phyloP scores from a whole-genome alignment of 176 grass and related monocot genomes.

The Puya raimondii region DNA sequence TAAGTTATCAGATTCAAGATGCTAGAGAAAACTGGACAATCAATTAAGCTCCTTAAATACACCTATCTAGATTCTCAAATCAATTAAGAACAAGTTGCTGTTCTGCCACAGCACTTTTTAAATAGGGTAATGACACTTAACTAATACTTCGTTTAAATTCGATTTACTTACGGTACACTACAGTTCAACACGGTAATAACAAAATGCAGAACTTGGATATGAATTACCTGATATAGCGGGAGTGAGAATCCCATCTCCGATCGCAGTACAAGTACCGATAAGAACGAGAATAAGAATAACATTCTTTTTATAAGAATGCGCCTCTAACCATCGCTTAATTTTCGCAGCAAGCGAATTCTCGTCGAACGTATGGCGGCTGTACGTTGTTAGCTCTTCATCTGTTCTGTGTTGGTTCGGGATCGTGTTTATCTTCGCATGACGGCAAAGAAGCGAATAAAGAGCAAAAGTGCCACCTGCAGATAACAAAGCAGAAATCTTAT shows the following conservation, averaged over 20 bases:
- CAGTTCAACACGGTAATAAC: background rate
- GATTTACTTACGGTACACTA: background rate
- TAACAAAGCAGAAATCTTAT: conserved; percentile 5
- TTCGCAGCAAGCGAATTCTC: conserved; percentile 80
- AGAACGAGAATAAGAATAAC: conserved; percentile 89
- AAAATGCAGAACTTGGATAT: background rate
- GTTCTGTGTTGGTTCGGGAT: conserved; percentile 97
- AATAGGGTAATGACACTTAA: too few relatives aligned
- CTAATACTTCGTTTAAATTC: too few relatives aligned
- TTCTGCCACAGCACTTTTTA: background rate
- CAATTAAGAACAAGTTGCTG: background rate
- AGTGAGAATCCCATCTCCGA: conserved; percentile 98
- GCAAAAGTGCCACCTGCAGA: conserved; percentile 93
- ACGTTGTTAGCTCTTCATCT: conserved; percentile 84
- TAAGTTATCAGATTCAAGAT: background rate
- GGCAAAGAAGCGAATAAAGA: conserved; percentile 88
- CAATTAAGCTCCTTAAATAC: background rate
- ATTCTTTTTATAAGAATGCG: conserved; percentile 73
- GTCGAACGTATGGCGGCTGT: conserved; percentile 79
- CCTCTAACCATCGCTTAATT: conserved; percentile 84
- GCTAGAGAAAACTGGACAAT: background rate
- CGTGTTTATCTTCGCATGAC: conserved; percentile 93
- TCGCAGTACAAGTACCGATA: conserved; percentile 95
- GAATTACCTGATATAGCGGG: conserved; percentile 91
- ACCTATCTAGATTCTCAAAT: background rate